Evolutionary conservation across 495 filamentous ascomycete species (phyloP), one percentile per base, ranked within the genome.

Genomic region (Diplogelasinospora grovesii): DNA sequence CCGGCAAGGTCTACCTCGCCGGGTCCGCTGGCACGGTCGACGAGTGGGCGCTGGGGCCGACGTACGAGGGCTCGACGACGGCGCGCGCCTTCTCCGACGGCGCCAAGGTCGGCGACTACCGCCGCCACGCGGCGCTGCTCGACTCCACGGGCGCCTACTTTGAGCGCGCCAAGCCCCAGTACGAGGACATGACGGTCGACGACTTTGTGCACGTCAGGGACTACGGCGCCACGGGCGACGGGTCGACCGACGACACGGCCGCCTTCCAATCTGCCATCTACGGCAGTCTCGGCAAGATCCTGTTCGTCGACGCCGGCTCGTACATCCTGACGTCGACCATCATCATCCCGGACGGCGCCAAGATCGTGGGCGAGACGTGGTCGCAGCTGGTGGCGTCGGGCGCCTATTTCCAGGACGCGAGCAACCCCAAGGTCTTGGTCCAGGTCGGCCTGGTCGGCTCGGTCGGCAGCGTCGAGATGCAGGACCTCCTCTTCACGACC

Each of bases 371-470:
- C 3, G 56, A 66, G 30, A 77, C 85, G 57, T 85, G 29, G 63
- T 54, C 49, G 5, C 57, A 49, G 26, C 44, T 69, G 9, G 53
- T 52, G 22, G 56, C 50, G 69, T 25, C 3, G 0, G 74, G 75
- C 1, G 19, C 50, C 24, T 49, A 55, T 19, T 80, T 79, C 45
- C 47, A 55, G 6, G 59, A 79, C 41, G 39, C 75, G 16, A 74
- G 19, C 16, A 85, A 83, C 41, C 88, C 89, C 20, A 59, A 60
- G 18, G 73, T 78, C 0, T 74, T 84, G 22, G 73, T 85, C 44
- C 74, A 81, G 47, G 74, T 94, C 31, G 89, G 89, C 20, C 65
- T 82, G 30, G 65, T 74, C 7, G 87, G 86, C 20, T 84, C 92
- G 25, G 52, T 63, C 9, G 89, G 89, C 19, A 66, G 68, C 14